Evolutionary conservation across 345 rosid genomes (phyloP).

Genomic region (Eucalyptus cloeziana): DNA sequence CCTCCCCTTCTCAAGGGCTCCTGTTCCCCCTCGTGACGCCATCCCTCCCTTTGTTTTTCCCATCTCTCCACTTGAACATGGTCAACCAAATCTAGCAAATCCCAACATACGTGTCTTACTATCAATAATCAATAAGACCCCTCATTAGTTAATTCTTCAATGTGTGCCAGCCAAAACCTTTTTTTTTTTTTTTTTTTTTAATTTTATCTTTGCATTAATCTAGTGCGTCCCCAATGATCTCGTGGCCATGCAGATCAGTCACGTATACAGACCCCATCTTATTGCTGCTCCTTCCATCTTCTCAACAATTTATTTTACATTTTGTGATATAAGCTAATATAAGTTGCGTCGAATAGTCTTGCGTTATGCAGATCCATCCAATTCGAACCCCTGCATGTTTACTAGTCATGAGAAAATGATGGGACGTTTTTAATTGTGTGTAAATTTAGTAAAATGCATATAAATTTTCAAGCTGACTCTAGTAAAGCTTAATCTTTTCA

Average conservation of each 20-base stretch:
- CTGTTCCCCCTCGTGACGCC: slow-evolving; percentile 6
- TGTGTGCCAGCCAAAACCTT: neutral
- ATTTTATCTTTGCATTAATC: neutral
- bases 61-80: neutral
- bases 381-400: neutral
- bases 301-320: neutral
- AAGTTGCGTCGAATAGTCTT: neutral
- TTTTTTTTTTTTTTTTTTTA: neutral
- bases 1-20: slow-evolving; percentile 7
- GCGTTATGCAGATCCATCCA: neutral
- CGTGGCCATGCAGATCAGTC: neutral
- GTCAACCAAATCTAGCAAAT: slow-evolving; percentile 52
- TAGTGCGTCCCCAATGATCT: neutral
- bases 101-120: slow-evolving; percentile 25
- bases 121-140: neutral
- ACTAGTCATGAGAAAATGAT: neutral
- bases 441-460: neutral
- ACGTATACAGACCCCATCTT: neutral
- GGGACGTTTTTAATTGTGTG: neutral
- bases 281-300: neutral
- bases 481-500: neutral
- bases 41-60: neutral
- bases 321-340: neutral
- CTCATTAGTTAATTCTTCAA: neutral
- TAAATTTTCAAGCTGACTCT: neutral